Conservation (phyloP, 345 rosid genomes). For the Laguncularia racemosa region DNA sequence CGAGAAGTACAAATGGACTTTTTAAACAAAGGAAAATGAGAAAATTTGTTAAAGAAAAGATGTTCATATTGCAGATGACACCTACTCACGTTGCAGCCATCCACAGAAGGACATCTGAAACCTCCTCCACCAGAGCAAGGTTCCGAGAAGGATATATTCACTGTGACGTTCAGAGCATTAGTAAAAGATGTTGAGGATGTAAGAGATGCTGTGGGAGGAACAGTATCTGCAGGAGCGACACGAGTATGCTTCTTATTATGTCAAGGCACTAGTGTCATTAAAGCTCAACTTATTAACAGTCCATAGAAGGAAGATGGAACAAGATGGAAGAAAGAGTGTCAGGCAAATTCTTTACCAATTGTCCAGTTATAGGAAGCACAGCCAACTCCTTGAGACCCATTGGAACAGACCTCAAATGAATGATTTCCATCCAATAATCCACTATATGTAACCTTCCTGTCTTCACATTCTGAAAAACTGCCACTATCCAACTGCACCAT, state of each 20-base stretch:
- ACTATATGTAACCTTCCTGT: constrained; percentile 34
- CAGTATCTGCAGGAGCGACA: constrained; percentile 52
- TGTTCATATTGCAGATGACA: constrained; percentile 18
- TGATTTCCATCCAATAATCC: constrained; percentile 72
- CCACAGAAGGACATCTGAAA: constrained; percentile 68
- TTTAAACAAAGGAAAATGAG: background rate
- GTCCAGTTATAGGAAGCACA: constrained; percentile 67
- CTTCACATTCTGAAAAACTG: constrained; percentile 43
- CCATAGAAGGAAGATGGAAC: constrained; percentile 7
- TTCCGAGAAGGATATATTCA: constrained; percentile 65
- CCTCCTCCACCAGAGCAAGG: constrained; percentile 71
- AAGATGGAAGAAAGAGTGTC: constrained; percentile 2
- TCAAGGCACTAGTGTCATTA: no score
- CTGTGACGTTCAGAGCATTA: constrained; percentile 63
- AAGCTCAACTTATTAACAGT: constrained; percentile 1
- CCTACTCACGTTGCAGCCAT: constrained; percentile 88
- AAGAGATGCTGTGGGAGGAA: constrained; percentile 66
- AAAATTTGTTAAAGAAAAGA: background rate
- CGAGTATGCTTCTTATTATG: background rate
- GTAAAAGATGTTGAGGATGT: constrained; percentile 62
- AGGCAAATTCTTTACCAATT: constrained; percentile 56
- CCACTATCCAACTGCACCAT: constrained; percentile 68
- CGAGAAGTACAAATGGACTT: background rate
- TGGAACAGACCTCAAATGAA: constrained; percentile 62
- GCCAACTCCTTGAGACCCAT: constrained; percentile 39